Evolutionary conservation across 805 yeast genomes (phyloP), one percentile per base, ranked within the genome.

Genomic region (Vanderwaltozyma verrucispora): DNA sequence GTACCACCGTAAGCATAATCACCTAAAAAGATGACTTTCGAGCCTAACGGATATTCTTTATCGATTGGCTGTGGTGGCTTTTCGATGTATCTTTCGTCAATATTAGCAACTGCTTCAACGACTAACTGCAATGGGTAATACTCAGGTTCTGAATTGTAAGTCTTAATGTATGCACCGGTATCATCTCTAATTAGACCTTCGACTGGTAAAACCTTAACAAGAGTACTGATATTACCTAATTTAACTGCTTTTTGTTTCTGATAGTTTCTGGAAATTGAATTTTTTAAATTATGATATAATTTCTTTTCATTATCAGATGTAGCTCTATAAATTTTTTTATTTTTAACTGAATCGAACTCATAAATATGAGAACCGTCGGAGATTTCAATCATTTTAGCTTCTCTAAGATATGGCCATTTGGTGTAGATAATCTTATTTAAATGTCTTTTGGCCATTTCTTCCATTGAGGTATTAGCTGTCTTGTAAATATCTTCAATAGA

Each of bases 391-490:
- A 89, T 76, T 51, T 72, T 75, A 9, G 87, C 80, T 61, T 89
- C 96, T 48, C 77, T 71, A 46, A 92, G 65, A 52, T 75, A 84
- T n/a, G 99, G 99, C 89, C 95, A 92, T 48, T 79, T 75, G 11
- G 83, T 74, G 54, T 77, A 88, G 2, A 83, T 80, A 35, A 75
- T 60, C 40, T 75, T 69, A 32, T 76, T 78, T 38, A 81, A 49
- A 39, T 70, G 74, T 49, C 76, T 70, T 40, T 74, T 70, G 18
- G 86, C 79, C 49, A 85, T 69, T 43, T 80, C 83, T 35, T 74
- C 78, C 21, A 74, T 60, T 5, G 80, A 63, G 27, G 74, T 51
- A 28, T 78, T 78, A n/a, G 49, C 50, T 33, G 48, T 51, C 23
- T 62, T 61, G 63, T 76, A 73, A 8, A 67, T 56, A 51, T 80